Evolutionary conservation across 176 grass and related monocot genomes (phyloP), one percentile per base, ranked within the genome.

Genomic region (Triticum turgidum): DNA sequence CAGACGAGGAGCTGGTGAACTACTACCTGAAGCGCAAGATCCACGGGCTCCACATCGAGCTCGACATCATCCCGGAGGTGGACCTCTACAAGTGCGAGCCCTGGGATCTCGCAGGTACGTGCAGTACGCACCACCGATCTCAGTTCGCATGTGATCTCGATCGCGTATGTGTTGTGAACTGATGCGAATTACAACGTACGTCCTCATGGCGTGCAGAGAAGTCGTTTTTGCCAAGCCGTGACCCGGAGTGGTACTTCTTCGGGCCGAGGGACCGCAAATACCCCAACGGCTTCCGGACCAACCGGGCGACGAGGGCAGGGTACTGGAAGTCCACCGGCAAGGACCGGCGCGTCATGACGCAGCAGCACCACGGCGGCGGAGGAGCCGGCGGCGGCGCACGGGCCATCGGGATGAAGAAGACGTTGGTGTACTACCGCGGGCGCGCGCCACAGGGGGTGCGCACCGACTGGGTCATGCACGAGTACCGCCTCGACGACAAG

Each of bases 1-100:
- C 94, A 11, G 97, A 98, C 73, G 94, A 96, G 88, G 92, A 98
- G 87, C 92, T 98, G 41, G 94, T 98, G 45, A 96, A 98, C 87
- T 96, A 98, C 86, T 98, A 98, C 92, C 97, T 98, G 34, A 96
- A 94, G 85, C 91, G 97, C 79, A 98, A 98, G 97, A 98, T 98
- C 69, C 92, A 98, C 61, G 97, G 97, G n/a, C 80, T 96, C 62
- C 94, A 91, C 79, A 92, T 98, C 75, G 94, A 98, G 67, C 94
- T 98, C n/a, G 92, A 96, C 81, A 96, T 98, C 84, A 98, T 98
- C 85, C 97, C 97, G 1, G 97, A 98, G 85, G 92, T 98, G 11
- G 97, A 98, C 71, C 92, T 98, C 76, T 98, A 98, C 87, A 98
- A 98, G 88, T 98, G 94, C 71, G 97, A 98, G 86, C 97, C 97